phyloP scores from a whole-genome alignment of 179 eudicot genomes.

The Beta lomatogona region DNA sequence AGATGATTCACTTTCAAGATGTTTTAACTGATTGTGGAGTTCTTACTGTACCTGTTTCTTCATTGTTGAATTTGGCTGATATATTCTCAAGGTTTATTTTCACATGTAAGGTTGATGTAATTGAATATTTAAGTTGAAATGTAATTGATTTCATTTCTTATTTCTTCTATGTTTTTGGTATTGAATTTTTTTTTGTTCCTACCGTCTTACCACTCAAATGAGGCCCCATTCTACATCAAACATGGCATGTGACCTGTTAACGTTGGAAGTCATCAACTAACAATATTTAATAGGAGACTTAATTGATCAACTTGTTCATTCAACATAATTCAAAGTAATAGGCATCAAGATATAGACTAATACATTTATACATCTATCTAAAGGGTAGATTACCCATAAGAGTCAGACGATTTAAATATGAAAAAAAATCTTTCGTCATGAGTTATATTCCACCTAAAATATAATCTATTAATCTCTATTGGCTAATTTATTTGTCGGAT shows the following conservation, averaged over 20 bases:
- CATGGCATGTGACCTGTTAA: not conserved
- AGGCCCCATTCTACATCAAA: no score
- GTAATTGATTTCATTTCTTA: slow-evolving; percentile 20
- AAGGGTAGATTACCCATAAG: no score
- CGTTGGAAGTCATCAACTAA: not conserved
- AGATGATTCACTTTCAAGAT: not conserved
- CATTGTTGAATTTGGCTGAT: slow-evolving; percentile 16
- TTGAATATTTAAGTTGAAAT: slow-evolving; percentile 17
- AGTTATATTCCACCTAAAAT: no score
- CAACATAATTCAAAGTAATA: not conserved
- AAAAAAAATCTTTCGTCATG: no score
- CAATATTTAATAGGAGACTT: not conserved
- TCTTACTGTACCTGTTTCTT: slow-evolving; percentile 18
- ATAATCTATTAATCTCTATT: no score
- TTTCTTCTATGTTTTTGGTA: not conserved
- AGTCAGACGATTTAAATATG: no score
- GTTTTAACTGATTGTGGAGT: slow-evolving; percentile 7
- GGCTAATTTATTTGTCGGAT: no score
- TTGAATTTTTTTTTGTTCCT: not conserved
- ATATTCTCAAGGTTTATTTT: slow-evolving; percentile 7
- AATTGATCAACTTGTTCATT: not conserved
- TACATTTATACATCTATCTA: no score
- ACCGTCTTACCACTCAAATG: not conserved
- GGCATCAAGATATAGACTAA: no score
- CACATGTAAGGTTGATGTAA: slow-evolving; percentile 33